Conservation (phyloP, 176 grass and related monocot genomes). For the Aegilops longissima region DNA sequence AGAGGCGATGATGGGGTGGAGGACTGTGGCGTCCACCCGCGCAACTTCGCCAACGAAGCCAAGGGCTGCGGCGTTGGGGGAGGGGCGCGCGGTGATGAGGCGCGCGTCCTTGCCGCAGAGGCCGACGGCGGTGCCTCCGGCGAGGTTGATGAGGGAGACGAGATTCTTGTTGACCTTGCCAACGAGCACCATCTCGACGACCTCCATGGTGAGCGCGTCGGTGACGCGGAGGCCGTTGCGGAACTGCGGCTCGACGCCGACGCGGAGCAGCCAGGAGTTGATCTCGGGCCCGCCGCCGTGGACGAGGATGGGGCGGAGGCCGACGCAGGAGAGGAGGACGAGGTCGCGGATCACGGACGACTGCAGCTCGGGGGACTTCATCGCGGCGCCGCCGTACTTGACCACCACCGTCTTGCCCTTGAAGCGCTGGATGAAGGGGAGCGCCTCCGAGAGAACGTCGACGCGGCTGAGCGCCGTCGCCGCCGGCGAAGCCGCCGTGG, state of each 20-base stretch:
- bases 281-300: constrained; percentile 76
- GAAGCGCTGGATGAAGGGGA: constrained; percentile 78
- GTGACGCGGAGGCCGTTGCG: constrained; percentile 67
- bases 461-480: constrained; percentile 30
- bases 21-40: constrained; percentile 48
- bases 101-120: constrained; percentile 76
- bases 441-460: constrained; percentile 71
- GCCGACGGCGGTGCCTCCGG: constrained; percentile 38
- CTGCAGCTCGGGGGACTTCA: constrained; percentile 65
- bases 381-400: constrained; percentile 75
- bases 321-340: constrained; percentile 70
- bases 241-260: constrained; percentile 62
- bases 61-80: constrained; percentile 46
- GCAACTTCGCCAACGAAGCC: constrained; percentile 57
- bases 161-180: constrained; percentile 75
- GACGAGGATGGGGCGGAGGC: constrained; percentile 62
- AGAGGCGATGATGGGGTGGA: constrained; percentile 45
- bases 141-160: constrained; percentile 60
- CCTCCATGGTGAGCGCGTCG: constrained; percentile 65
- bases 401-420: constrained; percentile 77
- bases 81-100: constrained; percentile 62
- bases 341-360: constrained; percentile 67
- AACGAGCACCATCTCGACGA: constrained; percentile 76
- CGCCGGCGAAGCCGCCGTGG: background rate
- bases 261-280: constrained; percentile 58